Conservation (phyloP, 2,329 filamentous ascomycete species). For the Neofusicoccum ribis region DNA sequence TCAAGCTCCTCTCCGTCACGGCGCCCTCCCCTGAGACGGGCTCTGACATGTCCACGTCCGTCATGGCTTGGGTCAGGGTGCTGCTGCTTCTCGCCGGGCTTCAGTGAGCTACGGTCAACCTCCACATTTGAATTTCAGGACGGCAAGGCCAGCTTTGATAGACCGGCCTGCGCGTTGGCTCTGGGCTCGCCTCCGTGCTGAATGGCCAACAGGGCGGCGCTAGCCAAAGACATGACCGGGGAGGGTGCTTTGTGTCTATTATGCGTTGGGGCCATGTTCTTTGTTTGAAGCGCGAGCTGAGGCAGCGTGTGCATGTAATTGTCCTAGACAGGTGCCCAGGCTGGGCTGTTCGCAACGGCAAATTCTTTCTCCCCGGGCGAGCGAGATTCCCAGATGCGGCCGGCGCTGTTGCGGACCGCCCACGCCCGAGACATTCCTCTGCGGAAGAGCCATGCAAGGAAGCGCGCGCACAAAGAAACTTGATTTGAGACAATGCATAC, state of each 20-base stretch:
- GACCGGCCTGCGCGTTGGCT: neutral
- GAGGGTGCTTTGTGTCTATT: slow-evolving; percentile 36
- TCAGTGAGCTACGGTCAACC: neutral
- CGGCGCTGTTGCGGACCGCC: slow-evolving; percentile 28
- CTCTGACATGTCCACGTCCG: slow-evolving; percentile 11
- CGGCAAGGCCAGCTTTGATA: slow-evolving; percentile 13
- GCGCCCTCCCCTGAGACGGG: slow-evolving; percentile 23
- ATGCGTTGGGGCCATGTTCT: slow-evolving; percentile 29
- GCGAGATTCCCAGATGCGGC: slow-evolving; percentile 33
- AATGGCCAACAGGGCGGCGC: slow-evolving; percentile 20
- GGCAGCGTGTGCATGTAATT: slow-evolving; percentile 35
- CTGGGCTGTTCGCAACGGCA: slow-evolving; percentile 28
- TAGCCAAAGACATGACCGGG: slow-evolving; percentile 19
- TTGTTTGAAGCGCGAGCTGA: slow-evolving; percentile 26
- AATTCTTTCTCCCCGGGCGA: slow-evolving; percentile 16
- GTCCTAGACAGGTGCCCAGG: slow-evolving; percentile 36
- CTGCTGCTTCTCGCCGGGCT: neutral
- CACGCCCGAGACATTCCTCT: slow-evolving; percentile 36
- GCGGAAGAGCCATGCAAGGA: slow-evolving; percentile 34
- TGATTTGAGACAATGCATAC: slow-evolving; percentile 21
- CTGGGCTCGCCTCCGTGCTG: neutral
- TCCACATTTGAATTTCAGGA: neutral
- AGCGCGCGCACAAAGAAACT: slow-evolving; percentile 28
- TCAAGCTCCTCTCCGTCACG: slow-evolving; percentile 22
- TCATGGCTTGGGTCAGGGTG: neutral